These are phyloP conservation scores for Cladosporium oxysporum DNA, from an alignment of 2,329 filamentous ascomycete species.

Conservation along the genomic window DNA sequence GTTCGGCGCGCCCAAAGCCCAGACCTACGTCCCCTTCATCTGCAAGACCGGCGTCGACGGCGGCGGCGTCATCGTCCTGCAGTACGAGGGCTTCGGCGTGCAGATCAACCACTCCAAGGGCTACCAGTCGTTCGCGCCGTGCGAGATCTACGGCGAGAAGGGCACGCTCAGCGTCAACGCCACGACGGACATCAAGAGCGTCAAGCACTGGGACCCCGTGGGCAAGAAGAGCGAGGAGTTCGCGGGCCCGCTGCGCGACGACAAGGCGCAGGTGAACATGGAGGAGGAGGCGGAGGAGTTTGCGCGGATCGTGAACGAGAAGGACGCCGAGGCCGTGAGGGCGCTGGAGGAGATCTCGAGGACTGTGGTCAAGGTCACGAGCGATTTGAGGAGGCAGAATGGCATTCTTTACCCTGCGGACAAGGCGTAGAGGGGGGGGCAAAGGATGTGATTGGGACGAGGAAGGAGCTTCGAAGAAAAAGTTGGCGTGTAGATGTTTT, in stretches of 20 bases:
- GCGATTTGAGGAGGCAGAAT: conserved; percentile 47
- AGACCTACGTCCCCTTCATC: conserved; percentile 47
- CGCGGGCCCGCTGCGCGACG: conserved; percentile 35
- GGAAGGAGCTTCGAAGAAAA: background rate
- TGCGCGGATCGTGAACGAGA: conserved; percentile 45
- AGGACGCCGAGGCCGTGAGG: conserved; percentile 41
- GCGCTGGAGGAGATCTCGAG: conserved; percentile 45
- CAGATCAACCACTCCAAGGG: conserved; percentile 47
- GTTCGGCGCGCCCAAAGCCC: conserved; percentile 46
- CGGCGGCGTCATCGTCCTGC: conserved; percentile 46
- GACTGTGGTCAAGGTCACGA: conserved; percentile 46
- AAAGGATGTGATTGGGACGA: too few species aligned
- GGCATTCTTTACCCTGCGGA: conserved; percentile 46
- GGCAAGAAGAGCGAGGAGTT: conserved; percentile 46
- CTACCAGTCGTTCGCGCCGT: conserved; percentile 46
- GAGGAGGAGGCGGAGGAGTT: conserved; percentile 51
- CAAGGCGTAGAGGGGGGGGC: conserved; percentile 23
- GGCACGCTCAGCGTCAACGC: conserved; percentile 48
- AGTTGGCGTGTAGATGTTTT: background rate
- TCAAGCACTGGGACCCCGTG: conserved; percentile 44
- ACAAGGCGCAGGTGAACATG: conserved; percentile 47
- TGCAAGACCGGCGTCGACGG: conserved; percentile 50
- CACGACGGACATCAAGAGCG: conserved; percentile 48
- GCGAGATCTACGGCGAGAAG: conserved; percentile 52
- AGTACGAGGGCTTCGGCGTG: conserved; percentile 49